phyloP scores from a whole-genome alignment of 768 basidiomycete species.

The Phaffia australis region DNA sequence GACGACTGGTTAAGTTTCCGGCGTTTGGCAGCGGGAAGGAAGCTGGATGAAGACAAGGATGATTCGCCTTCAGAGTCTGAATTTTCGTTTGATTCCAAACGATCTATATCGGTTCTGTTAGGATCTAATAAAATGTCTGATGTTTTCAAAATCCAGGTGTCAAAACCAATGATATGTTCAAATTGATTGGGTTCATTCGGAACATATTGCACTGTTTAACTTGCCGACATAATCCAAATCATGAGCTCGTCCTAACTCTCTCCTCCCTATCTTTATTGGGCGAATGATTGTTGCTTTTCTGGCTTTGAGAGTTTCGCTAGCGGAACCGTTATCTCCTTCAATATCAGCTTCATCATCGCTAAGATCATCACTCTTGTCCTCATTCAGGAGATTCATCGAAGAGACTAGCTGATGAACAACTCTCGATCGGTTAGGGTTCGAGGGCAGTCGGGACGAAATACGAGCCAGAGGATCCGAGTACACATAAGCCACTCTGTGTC shows the following conservation, averaged over 20 bases:
- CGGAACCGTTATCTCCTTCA: background rate
- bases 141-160: background rate
- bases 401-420: slow-evolving; percentile 30
- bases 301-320: background rate
- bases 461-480: slow-evolving; percentile 27
- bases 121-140: background rate
- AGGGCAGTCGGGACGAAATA: slow-evolving; percentile 47
- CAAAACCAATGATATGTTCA: background rate
- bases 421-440: slow-evolving; percentile 30
- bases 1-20: background rate
- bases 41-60: background rate
- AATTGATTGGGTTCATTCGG: background rate
- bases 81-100: too few species aligned
- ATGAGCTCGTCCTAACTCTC: slow-evolving; percentile 59
- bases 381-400: slow-evolving; percentile 27
- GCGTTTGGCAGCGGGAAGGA: background rate
- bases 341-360: too few species aligned
- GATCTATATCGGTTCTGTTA: background rate
- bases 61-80: slow-evolving; percentile 3
- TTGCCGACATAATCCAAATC: slow-evolving; percentile 58
- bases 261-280: slow-evolving; percentile 48
- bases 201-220: slow-evolving; percentile 40
- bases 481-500: slow-evolving; percentile 12
- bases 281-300: slow-evolving; percentile 42
- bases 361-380: background rate